These are phyloP conservation scores for Chenopodium formosanum DNA, from an alignment of 148 eudicot genomes.

Conservation along the genomic window DNA sequence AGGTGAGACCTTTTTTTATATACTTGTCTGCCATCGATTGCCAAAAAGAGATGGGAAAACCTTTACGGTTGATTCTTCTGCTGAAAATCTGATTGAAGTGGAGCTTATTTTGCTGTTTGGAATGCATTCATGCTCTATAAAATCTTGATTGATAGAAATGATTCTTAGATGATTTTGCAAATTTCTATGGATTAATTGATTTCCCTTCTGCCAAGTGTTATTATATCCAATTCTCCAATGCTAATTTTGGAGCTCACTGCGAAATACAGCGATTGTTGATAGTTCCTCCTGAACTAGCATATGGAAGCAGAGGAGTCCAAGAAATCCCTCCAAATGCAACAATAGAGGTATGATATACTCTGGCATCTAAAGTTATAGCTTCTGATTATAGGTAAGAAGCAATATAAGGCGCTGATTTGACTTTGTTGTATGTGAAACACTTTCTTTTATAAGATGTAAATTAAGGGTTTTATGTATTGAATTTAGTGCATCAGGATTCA, in stretches of 20 bases:
- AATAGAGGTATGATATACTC: constrained; percentile 62
- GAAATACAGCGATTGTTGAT: constrained; percentile 64
- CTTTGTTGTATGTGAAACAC: not conserved
- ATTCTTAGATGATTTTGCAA: not conserved
- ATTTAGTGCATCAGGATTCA: not conserved
- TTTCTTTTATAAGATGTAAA: not conserved
- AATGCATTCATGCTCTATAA: not conserved
- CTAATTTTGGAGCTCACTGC: not conserved
- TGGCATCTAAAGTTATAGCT: not conserved
- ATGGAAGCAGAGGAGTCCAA: constrained; percentile 96
- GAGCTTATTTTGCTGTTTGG: not conserved
- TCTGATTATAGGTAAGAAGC: not conserved
- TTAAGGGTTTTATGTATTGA: not conserved
- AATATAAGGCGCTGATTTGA: not conserved
- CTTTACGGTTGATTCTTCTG: no score
- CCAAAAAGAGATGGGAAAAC: not conserved
- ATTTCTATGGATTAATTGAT: not conserved
- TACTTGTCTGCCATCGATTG: not conserved
- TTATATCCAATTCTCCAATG: not conserved
- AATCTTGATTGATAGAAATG: not conserved
- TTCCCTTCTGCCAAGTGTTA: not conserved
- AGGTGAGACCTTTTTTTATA: constrained; percentile 45
- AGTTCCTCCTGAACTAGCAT: constrained; percentile 92
- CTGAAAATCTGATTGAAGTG: not conserved
- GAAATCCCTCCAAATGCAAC: constrained; percentile 98